Evolutionary conservation across 805 yeast genomes (phyloP), one percentile per base, ranked within the genome.

Genomic region (Lachancea quebecensis): DNA sequence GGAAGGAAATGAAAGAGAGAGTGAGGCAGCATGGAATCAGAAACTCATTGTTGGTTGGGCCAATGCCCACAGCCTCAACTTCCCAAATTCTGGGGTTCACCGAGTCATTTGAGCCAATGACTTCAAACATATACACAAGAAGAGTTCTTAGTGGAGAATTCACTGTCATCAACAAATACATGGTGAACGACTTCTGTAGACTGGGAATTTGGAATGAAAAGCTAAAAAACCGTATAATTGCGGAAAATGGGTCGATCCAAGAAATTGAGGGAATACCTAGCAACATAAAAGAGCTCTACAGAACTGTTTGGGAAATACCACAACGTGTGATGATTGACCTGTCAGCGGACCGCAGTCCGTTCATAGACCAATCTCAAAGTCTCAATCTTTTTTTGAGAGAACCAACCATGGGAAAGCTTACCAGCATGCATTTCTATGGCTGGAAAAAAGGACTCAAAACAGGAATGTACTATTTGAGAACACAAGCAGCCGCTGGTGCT

Each of bases 11-110:
- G 54, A 87, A 82, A 63, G 66, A 65, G 8, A 68, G 74, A 34
- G 71, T 91, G 47, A 65, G 67, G 31, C 63, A 66, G 48, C 61
- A 77, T 56, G 98, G 98, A 25, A 56, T 90, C 31, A 72, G 97
- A 58, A 90, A 90, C 68, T 90, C 97, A 2, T 67, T 90, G 42
- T 65, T 89, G 11, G 90, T 90, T 18, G 96, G 93, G 0, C 93
- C 96, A 41, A 90, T 90, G 98, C 98, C 98, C 16, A 90, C 98
- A 10, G 98, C 98, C 1, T 88, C 97, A 0, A 91, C 98, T 1
- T 91, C 98, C 2, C 96, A 89, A 68, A 89, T 90, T 38, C 72
- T 90, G 43, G 97, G 97, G 30, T 86, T 76, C 70, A 89, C 81
- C 56, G 98, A 90, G 68, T 90, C 96, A 66, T 90, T 90, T 64